phyloP scores from a whole-genome alignment of 2,329 filamentous ascomycete species.

The Ophiostoma australiae region DNA sequence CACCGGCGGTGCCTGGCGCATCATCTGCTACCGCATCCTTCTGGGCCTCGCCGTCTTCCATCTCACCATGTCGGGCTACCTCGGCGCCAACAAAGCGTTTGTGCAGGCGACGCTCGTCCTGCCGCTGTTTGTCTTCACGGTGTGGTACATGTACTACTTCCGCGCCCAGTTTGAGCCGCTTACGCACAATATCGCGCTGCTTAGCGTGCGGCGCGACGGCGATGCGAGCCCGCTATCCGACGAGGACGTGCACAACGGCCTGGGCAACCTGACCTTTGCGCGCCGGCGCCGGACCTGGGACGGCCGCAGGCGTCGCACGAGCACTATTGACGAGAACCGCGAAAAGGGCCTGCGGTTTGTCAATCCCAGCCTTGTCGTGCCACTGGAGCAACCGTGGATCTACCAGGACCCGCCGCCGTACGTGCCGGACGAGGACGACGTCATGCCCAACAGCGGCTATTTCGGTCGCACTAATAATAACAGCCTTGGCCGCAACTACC shows the following conservation, averaged over 20 bases:
- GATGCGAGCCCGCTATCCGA: conserved; percentile 44
- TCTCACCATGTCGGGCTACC: conserved; percentile 79
- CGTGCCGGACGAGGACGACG: conserved; percentile 26
- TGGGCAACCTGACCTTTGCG: conserved; percentile 36
- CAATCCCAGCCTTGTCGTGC: conserved; percentile 67
- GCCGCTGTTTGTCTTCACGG: conserved; percentile 71
- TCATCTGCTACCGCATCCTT: conserved; percentile 90
- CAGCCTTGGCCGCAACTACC: not conserved
- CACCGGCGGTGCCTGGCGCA: conserved; percentile 89
- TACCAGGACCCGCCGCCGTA: conserved; percentile 50
- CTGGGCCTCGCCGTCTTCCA: conserved; percentile 85
- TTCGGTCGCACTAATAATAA: not conserved
- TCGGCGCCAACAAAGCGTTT: conserved; percentile 70
- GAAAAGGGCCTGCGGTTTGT: conserved; percentile 67
- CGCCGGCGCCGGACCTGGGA: conserved; percentile 26
- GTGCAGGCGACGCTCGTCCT: conserved; percentile 66
- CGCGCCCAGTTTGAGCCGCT: conserved; percentile 76
- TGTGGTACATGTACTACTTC: conserved; percentile 88
- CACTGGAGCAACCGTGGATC: conserved; percentile 69
- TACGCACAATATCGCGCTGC: conserved; percentile 85
- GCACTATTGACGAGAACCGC: conserved; percentile 66
- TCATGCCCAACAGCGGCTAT: conserved; percentile 6
- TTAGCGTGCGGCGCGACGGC: conserved; percentile 68
- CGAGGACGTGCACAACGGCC: conserved; percentile 36
- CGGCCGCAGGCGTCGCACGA: conserved; percentile 44